Conservation (phyloP, 83 land plant species). For the Thuja plicata region DNA sequence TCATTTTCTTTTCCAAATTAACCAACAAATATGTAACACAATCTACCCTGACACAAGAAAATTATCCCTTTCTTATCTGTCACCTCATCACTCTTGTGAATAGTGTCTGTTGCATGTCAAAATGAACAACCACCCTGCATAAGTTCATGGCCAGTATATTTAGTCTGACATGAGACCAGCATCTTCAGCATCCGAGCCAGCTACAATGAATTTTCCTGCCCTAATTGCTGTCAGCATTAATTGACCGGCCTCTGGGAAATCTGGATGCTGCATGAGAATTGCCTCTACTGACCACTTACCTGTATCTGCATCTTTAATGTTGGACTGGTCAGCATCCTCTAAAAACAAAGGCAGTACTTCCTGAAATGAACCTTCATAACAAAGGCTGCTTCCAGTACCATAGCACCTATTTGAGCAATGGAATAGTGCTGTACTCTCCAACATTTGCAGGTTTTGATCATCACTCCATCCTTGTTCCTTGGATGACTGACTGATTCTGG, state of each 20-base stretch:
- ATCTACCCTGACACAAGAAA: neutral
- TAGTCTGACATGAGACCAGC: constrained; percentile 19
- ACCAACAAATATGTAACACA: neutral
- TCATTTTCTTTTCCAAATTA: neutral
- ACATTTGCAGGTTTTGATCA: constrained; percentile 47
- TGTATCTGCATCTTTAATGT: constrained; percentile 23
- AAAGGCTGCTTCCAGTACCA: constrained; percentile 37
- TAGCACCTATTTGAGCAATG: constrained; percentile 80
- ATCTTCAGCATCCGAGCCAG: constrained; percentile 22
- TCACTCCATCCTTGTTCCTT: constrained; percentile 87
- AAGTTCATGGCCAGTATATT: neutral
- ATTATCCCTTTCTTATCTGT: neutral
- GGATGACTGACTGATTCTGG: constrained; percentile 52
- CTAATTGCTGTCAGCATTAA: constrained; percentile 86
- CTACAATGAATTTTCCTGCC: constrained; percentile 46
- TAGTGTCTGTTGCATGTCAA: neutral
- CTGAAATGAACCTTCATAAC: constrained; percentile 65
- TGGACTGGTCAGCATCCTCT: constrained; percentile 21
- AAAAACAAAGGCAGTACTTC: constrained; percentile 50
- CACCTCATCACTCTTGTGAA: neutral
- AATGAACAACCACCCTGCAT: neutral
- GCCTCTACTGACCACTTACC: constrained; percentile 59
- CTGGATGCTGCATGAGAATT: constrained; percentile 73
- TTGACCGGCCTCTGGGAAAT: constrained; percentile 88
- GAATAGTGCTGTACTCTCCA: constrained; percentile 69